Base-by-base conservation (phyloP, 1,139 yeast species). In the Ogataea hybrid region DNA sequence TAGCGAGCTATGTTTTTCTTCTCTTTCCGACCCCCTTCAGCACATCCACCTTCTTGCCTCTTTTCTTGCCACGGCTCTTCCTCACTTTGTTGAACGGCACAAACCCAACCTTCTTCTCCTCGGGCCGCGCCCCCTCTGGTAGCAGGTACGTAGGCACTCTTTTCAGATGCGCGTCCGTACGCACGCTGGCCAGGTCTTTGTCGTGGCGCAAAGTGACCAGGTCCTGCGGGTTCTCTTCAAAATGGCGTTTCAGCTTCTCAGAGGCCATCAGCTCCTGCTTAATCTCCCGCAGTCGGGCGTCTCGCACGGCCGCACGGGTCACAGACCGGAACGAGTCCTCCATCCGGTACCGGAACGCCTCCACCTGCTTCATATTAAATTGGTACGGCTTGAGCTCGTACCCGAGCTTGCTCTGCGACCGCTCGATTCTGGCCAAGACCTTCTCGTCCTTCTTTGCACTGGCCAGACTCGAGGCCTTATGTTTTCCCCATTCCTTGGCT, bases 151-250 rank as follows among this genome's bases (percentile, higher is more conserved):
- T 90, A 0, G 99, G 99, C 28, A 94, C 90, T 58, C 95, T 78
- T 63, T 88, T 90, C 66, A 92, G 71, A 59, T 94, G 96, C 15
- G 80, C 67, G 64, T 90, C 97, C 7, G 83, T 78, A 62, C 95
- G 77, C 2, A 92, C 71, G 9, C 95, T 83, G 58, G 90, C 95
- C 46, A 87, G 63, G 53, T 86, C 96, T 57, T 82, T 85, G 62
- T 92, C 98, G 60, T 92, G 98, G 62, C 97, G 83, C 62, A 92
- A 77, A 41, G 84, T 80, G 11, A 81, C 81, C 58, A 92, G 73
- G 65, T 94, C 98, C 58, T 88, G 95, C n/a, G 98, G 98, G 62
- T 92, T 92, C 60, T 92, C 98, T 65, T 92, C 97, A 59, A 94
- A 94, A 67, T 89, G 95, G 58, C 97, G 79, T 65, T 89, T 89